These are phyloP conservation scores for Exophiala sp. DNA, from an alignment of 2,329 filamentous ascomycete genomes.

Conservation along the genomic window DNA sequence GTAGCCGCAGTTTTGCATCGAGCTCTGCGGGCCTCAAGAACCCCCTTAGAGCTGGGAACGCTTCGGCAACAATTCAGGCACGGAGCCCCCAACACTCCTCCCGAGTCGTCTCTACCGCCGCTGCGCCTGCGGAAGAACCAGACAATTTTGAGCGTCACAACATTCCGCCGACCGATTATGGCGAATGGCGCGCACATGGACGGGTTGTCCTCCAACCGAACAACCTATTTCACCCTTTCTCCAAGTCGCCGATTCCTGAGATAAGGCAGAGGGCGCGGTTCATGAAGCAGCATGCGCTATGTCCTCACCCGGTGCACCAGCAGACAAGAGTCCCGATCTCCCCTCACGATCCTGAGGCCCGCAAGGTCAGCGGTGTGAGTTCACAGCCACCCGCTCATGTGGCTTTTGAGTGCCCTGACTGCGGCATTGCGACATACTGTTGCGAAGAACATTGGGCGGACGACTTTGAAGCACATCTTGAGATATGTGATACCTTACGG, in stretches of 20 bases:
- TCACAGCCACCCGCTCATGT: slow-evolving; percentile 67
- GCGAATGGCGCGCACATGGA: slow-evolving; percentile 27
- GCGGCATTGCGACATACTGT: slow-evolving; percentile 88
- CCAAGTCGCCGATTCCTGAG: slow-evolving; percentile 77
- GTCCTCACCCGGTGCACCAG: slow-evolving; percentile 82
- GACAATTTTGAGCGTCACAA: slow-evolving; percentile 27
- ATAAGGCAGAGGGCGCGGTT: slow-evolving; percentile 83
- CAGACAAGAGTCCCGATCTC: slow-evolving; percentile 64
- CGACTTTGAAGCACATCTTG: slow-evolving; percentile 85
- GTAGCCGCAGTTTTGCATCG: slow-evolving; percentile 18
- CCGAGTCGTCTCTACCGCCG: slow-evolving; percentile 19
- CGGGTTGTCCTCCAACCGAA: slow-evolving; percentile 56
- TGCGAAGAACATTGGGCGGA: slow-evolving; percentile 93
- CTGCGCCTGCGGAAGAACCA: slow-evolving; percentile 17
- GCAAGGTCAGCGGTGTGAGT: slow-evolving; percentile 45
- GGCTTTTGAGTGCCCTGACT: slow-evolving; percentile 91
- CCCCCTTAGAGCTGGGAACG: slow-evolving; percentile 9
- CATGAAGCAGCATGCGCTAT: slow-evolving; percentile 89
- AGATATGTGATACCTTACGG: slow-evolving; percentile 83
- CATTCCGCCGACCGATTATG: slow-evolving; percentile 25
- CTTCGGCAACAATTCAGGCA: slow-evolving; percentile 4
- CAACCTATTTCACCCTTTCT: slow-evolving; percentile 90
- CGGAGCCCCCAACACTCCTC: slow-evolving; percentile 10
- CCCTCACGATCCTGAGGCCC: slow-evolving; percentile 57
- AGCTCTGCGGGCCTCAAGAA: slow-evolving; percentile 13